Percentiles rank a stretch among this genome's conserved stretches.
Conservation (phyloP, 2,329 filamentous ascomycete genomes). For the Raffaelea arxii region DNA sequence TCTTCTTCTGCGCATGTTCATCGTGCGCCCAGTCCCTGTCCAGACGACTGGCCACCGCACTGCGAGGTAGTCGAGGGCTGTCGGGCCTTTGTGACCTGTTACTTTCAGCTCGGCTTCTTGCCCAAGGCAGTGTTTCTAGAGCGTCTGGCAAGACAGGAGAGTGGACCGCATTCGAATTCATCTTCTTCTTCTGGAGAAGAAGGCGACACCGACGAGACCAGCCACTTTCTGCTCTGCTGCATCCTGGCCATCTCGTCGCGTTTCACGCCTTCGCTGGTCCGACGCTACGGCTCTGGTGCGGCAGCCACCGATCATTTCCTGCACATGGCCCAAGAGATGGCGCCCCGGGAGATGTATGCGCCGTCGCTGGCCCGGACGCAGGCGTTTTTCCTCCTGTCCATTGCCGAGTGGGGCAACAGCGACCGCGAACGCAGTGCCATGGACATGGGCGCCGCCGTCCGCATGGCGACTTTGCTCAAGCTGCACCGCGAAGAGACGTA, state of each 20-base stretch:
- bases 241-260: slow-evolving; percentile 47
- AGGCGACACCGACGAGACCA: slow-evolving; percentile 33
- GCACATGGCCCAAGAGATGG: slow-evolving; percentile 35
- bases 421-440: slow-evolving; percentile 35
- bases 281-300: slow-evolving; percentile 37
- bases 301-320: slow-evolving; percentile 44
- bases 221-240: slow-evolving; percentile 42
- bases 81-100: slow-evolving; percentile 41
- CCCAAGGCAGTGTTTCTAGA: slow-evolving; percentile 41
- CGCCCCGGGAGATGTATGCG: slow-evolving; percentile 39
- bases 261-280: slow-evolving; percentile 36
- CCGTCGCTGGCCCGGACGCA: slow-evolving; percentile 46
- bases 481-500: slow-evolving; percentile 49
- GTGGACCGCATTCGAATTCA: too few species aligned
- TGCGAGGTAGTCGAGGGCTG: slow-evolving; percentile 41
- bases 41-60: slow-evolving; percentile 40
- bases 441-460: slow-evolving; percentile 42
- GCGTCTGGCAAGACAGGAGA: slow-evolving; percentile 21
- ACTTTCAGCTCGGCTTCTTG: slow-evolving; percentile 51
- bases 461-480: slow-evolving; percentile 43
- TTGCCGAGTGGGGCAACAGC: slow-evolving; percentile 47
- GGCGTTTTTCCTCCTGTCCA: slow-evolving; percentile 47
- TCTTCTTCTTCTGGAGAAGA: slow-evolving; percentile 1
- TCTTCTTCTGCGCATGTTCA: not conserved
- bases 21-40: slow-evolving; percentile 16